Evolutionary conservation across 371 early-diverging fungal genomes (phyloP), one percentile per base, ranked within the genome.

Genomic region (Sporodiniella umbellata): DNA sequence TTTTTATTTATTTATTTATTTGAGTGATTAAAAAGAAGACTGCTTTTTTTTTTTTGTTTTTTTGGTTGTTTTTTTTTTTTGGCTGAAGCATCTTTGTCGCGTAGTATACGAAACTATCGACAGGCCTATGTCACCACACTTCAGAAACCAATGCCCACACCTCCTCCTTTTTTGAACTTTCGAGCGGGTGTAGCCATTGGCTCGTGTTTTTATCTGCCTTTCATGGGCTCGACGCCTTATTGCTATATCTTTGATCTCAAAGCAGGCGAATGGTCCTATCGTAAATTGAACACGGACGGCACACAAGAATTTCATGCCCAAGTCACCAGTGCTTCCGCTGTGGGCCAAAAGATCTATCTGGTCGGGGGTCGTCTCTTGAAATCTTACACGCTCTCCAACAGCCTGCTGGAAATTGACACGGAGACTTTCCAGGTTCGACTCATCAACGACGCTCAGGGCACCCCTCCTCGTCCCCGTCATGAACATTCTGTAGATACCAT

Each of bases 401-500:
- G 35, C 2, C 10, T 68, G 19, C 53, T 64, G 5, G 64, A 48
- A 14, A 51, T 68, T 21, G 58, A 68, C 25, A 53, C 49, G 0
- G 17, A 40, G 1, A 45, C 46, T 15, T 64, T 63, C 23, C 47
- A 39, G 4, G 35, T 58, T 3, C 44, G 38, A 3, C 17, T 56
- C 8, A 40, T 68, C 14, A 45, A 53, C 4, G 35, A 59, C 18
- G 45, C 61, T 8, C n/a, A 33, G 0, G 68, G 68, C 2, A 15
- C 51, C 10, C 60, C 61, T 0, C 68, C 68, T 10, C 46, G 68
- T 37, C 61, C 68, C 25, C 47, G 68, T 8, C 68, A 68, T 22
- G 68, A 68, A 42, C 68, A 68, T 18, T 60, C 64, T 0, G 53
- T 68, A 0, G 64, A 68, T 33, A 51, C 60, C 5, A 11, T 68